Conservation (phyloP, 139 green algal species). For the Gonium pectorale region DNA sequence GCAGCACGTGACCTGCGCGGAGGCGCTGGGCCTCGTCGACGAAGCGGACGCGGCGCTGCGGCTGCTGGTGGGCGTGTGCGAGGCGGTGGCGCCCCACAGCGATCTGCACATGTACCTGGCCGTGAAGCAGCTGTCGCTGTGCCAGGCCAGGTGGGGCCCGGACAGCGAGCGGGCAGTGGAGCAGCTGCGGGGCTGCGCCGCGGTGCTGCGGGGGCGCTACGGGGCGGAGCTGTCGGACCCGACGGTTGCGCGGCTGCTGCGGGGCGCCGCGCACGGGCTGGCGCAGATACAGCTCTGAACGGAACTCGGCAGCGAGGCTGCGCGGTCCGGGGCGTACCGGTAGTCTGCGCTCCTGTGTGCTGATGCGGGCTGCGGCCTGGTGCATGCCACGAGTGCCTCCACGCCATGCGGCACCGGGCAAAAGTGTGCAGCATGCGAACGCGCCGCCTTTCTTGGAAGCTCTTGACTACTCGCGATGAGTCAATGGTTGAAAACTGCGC, state of each 20-base stretch:
- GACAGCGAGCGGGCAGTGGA: not conserved
- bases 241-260: not conserved
- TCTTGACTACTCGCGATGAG: too few species aligned
- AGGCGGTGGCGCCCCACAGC: not conserved
- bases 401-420: too few species aligned
- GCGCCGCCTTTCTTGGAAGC: too few species aligned
- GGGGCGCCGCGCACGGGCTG: not conserved
- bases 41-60: not conserved
- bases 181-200: not conserved
- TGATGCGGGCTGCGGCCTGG: too few species aligned
- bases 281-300: not conserved
- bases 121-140: constrained; percentile 19
- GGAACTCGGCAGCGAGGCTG: too few species aligned
- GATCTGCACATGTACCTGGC: constrained; percentile 45
- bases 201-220: constrained; percentile 17
- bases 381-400: too few species aligned
- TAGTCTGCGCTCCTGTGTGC: too few species aligned
- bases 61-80: not conserved
- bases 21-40: not conserved
- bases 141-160: not conserved
- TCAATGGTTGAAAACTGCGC: too few species aligned
- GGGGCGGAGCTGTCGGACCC: not conserved
- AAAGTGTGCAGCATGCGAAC: too few species aligned
- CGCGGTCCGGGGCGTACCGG: too few species aligned
- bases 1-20: not conserved